These are phyloP conservation scores for Oropetium thomaeum DNA, from an alignment of 176 grass and related monocot species.

Conservation along the genomic window DNA sequence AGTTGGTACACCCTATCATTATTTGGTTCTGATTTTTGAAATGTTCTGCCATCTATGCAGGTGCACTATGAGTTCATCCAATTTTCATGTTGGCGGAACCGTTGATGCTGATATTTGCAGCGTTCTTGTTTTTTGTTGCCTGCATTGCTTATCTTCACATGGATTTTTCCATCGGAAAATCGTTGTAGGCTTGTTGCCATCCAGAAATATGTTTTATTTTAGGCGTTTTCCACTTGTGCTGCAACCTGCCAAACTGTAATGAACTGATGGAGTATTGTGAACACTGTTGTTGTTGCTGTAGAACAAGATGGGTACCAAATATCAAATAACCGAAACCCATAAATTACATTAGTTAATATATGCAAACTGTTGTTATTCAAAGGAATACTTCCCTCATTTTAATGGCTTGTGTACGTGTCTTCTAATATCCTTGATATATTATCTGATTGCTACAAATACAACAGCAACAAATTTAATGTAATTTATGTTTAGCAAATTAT, in stretches of 20 bases:
- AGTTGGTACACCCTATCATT: neutral
- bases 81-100: slow-evolving; percentile 70
- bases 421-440: too few species aligned
- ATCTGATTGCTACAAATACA: too few species aligned
- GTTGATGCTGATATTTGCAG: slow-evolving; percentile 64
- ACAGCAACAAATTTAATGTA: too few species aligned
- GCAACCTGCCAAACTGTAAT: slow-evolving; percentile 19
- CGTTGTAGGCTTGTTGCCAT: slow-evolving; percentile 18
- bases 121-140: slow-evolving; percentile 56
- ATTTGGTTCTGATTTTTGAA: slow-evolving; percentile 5
- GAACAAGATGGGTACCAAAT: neutral
- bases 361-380: too few species aligned
- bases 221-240: neutral
- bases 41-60: slow-evolving; percentile 39
- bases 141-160: slow-evolving; percentile 67
- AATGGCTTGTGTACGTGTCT: too few species aligned
- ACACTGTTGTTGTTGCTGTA: neutral
- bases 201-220: slow-evolving; percentile 13
- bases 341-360: too few species aligned
- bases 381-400: too few species aligned
- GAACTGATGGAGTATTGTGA: neutral
- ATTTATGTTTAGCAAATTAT: too few species aligned
- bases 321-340: too few species aligned
- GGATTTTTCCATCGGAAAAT: slow-evolving; percentile 67
- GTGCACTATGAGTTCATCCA: slow-evolving; percentile 67